Base-by-base conservation (phyloP, 345 rosid genomes). In the Eucalyptus cloeziana region DNA sequence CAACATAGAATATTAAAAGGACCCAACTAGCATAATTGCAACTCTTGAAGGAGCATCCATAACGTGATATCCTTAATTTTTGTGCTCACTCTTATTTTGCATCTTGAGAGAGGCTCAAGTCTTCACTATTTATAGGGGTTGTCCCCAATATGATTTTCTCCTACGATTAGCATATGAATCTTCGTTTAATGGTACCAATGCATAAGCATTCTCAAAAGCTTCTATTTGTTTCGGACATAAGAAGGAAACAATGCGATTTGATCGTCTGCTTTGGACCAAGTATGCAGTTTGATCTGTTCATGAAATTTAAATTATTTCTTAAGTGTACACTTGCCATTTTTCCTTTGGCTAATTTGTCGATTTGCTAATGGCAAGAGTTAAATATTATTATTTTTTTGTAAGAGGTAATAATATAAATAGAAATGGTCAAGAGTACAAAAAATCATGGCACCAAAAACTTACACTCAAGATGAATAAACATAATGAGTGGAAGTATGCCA, bases 91-190 rank as follows among this genome's bases (percentile, higher is more conserved):
- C 79, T 12, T 4, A 16, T 31, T 31, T 31, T 67, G 79, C 79
- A 67, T 21, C 79, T 67, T 67, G 7, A 67, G 79, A 67, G 43
- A 67, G 7, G 22, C 43, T 9, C 79, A 31, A 31, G 7, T 67
- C 79, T 67, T 31, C 12, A 31, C 79, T 67, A 67, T 16, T 67
- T 31, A 67, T 67, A 67, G 43, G 7, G 79, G 22, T 40, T 94
- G 96, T 91, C 92, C 95, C 91, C 89, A 96, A 1, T 7, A 7
- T 43, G 17, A 24, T 64, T 64, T 31, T 15, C 79, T 49, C 51
- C 30, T 24, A 30, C 4, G 30, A 27, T 24, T 83, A 14, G 51
- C 86, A 11, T 44, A 44, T 30, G 1, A 67, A 31, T 67, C 21
- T 67, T 67, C 17, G 10, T 67, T 67, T 15, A 19, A 15, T 67